phyloP scores from a whole-genome alignment of 2,329 filamentous ascomycete species.

The Ophiostoma ips region DNA sequence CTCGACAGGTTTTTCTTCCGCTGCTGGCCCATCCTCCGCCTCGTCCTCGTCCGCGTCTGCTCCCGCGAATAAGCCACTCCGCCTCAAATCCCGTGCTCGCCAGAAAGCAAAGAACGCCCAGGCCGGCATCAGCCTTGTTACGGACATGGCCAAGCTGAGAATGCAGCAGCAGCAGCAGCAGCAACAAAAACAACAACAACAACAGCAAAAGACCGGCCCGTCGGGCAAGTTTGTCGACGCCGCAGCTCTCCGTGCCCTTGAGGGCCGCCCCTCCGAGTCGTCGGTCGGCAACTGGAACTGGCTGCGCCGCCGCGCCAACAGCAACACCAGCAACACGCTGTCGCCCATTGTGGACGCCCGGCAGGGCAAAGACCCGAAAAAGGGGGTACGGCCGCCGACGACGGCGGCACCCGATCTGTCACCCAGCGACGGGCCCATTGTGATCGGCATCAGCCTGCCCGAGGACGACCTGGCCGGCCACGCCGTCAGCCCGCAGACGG shows the following conservation, averaged over 20 bases:
- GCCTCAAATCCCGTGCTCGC: conserved; percentile 44
- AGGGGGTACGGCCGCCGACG: conserved; percentile 8
- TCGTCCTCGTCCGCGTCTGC: not conserved
- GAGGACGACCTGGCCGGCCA: conserved; percentile 33
- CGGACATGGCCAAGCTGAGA: conserved; percentile 46
- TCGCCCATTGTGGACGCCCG: no score
- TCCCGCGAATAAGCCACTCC: conserved; percentile 27
- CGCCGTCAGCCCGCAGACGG: conserved; percentile 38
- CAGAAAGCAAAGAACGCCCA: conserved; percentile 47
- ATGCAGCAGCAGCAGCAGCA: conserved; percentile 24
- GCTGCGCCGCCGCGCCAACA: conserved; percentile 31
- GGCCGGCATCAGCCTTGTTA: conserved; percentile 55
- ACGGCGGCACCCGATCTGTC: conserved; percentile 37
- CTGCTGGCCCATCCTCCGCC: not conserved
- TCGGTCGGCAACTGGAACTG: conserved; percentile 45
- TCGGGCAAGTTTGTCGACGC: conserved; percentile 43
- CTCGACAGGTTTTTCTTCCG: not conserved
- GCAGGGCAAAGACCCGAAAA: not conserved
- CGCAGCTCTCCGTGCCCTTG: conserved; percentile 45
- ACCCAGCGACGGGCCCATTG: conserved; percentile 55
- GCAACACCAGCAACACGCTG: conserved; percentile 9
- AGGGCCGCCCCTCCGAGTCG: conserved; percentile 38
- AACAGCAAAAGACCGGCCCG: conserved; percentile 18
- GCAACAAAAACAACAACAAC: conserved; percentile 23
- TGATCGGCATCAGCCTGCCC: conserved; percentile 56